Evolutionary conservation across 1,284 basidiomycete genomes (phyloP), one percentile per base, ranked within the genome.

Genomic region (Salmacisia buchloeana): DNA sequence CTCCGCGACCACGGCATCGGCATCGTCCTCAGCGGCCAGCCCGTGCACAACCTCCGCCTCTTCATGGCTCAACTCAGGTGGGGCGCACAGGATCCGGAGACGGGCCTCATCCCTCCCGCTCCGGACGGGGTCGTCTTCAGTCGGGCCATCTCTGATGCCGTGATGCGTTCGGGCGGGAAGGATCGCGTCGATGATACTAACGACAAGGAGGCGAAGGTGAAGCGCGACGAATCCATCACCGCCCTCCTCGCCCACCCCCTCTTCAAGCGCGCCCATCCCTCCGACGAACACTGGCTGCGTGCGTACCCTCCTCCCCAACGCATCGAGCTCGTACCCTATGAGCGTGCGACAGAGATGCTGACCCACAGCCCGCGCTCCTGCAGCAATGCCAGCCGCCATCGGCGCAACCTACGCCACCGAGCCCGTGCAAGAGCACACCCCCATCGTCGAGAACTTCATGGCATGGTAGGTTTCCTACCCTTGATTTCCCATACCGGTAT

Each of bases 1-100:
- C 72, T 83, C 23, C 62, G 80, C 2, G 68, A 73, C n/a, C 64
- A 67, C 43, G 72, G 74, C 3, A 71, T 69, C 46, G 70, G 65
- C 15, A 63, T 76, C 33, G 62, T 76, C 0, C 69, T 68, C 33
- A 67, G 74, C 21, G 74, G 74, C 21, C 69, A 70, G 69, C 59
- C 72, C 1, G 73, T 76, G 3, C 74, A 76, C 62, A 76, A 76
- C 60, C 67, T 75, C 12, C 62, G 69, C 29, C 72, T 72, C 15
- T 38, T 67, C 38, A 60, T 69, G 61, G 38, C 29, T 0, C 15
- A 25, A 15, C 7, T 52, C 7, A 18, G 21, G 54, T 61, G n/a
- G n/a, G 35, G 31, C 10, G 21, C 25, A 5, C 54, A 13, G 41
- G 3, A n/a, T n/a, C 41, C 23, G 60, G 43, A 6, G 63, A 63